Percentiles rank a stretch among this genome's conserved stretches.
Conservation (phyloP, 1,284 basidiomycete species). For the Stygiomarasmius scandens region DNA sequence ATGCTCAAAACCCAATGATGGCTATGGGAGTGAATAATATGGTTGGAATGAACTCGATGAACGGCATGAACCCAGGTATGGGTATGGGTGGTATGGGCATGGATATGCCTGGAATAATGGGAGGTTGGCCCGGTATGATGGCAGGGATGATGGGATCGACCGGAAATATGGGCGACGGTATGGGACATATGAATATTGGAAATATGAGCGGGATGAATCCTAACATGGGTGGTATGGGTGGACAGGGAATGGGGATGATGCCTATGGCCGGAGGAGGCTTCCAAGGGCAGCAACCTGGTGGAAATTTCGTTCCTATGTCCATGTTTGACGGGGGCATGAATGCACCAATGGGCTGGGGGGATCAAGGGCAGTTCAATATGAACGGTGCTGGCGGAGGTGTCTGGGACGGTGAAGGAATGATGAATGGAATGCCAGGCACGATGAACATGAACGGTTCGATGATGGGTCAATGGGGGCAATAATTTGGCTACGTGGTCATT, state of each 20-base stretch:
- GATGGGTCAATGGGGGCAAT: constrained; percentile 23
- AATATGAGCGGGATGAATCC: no score
- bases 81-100: constrained; percentile 28
- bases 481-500: not conserved
- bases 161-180: constrained; percentile 21
- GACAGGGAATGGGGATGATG: constrained; percentile 36
- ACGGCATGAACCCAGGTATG: constrained; percentile 23
- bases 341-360: constrained; percentile 30
- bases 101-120: constrained; percentile 26
- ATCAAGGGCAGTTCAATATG: constrained; percentile 37
- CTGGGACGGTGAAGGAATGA: constrained; percentile 35
- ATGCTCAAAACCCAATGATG: constrained; percentile 47
- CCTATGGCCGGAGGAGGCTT: constrained; percentile 18
- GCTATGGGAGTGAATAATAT: constrained; percentile 43
- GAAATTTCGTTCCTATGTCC: constrained; percentile 3
- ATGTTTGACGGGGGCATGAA: constrained; percentile 13
- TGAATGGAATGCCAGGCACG: constrained; percentile 23
- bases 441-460: constrained; percentile 19
- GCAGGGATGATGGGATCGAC: constrained; percentile 4
- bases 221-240: not conserved
- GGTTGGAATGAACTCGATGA: constrained; percentile 35
- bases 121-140: constrained; percentile 23
- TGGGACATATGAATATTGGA: constrained; percentile 33
- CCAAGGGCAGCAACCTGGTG: constrained; percentile 8
- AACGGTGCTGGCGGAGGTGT: constrained; percentile 23